These are phyloP conservation scores for Plectranthus barbatus DNA, from an alignment of 257 asterid species.

Conservation along the genomic window DNA sequence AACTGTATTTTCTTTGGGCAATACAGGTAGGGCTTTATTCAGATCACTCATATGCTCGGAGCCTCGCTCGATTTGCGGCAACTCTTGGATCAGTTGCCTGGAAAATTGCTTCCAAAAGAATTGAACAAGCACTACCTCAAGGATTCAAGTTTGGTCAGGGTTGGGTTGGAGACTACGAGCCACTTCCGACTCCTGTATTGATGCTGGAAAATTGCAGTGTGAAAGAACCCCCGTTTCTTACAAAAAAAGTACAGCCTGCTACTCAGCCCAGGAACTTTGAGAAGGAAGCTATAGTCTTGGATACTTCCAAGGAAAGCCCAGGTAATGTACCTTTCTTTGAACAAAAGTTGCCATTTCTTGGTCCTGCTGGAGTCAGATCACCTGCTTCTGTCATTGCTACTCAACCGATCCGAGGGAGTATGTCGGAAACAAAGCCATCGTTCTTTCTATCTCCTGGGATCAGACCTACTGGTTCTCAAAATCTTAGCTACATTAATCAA, in stretches of 20 bases:
- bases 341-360: conserved; percentile 32
- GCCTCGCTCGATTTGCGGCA: conserved; percentile 90
- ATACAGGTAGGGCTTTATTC: conserved; percentile 84
- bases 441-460: conserved; percentile 40
- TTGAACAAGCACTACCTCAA: conserved; percentile 82
- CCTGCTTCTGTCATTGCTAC: conserved; percentile 24
- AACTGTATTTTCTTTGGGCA: conserved; percentile 7
- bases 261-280: conserved; percentile 27
- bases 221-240: conserved; percentile 59
- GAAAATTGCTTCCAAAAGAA: conserved; percentile 77
- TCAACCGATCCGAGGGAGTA: conserved; percentile 36
- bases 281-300: conserved; percentile 17
- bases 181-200: conserved; percentile 73
- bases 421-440: conserved; percentile 35
- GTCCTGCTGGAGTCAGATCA: conserved; percentile 37
- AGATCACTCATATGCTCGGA: conserved; percentile 86
- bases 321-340: conserved; percentile 26
- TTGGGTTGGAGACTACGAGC: conserved; percentile 98
- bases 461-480: conserved; percentile 25
- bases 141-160: conserved; percentile 85
- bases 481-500: conserved; percentile 37
- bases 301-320: conserved; percentile 24
- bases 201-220: conserved; percentile 50
- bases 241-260: conserved; percentile 27
- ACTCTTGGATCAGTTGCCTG: conserved; percentile 87